Percentiles rank a stretch among this genome's conserved stretches.
Conservation (phyloP, 2,329 filamentous ascomycete genomes). For the Paracoccidioides lutzii region DNA sequence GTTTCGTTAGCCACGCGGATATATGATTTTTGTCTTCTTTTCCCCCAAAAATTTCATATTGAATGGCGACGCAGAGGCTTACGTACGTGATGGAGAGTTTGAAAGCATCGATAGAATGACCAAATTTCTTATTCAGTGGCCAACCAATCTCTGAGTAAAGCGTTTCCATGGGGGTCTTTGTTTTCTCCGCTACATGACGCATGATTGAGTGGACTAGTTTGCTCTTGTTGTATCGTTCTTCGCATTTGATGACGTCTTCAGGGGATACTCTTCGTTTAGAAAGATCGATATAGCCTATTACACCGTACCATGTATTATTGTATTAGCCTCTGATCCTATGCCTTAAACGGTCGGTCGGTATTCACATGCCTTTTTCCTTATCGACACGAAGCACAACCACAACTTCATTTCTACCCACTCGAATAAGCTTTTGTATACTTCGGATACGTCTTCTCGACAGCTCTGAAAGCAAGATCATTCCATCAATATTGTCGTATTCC, state of each 20-base stretch:
- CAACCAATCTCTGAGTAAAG: constrained; percentile 91
- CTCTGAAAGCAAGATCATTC: constrained; percentile 98
- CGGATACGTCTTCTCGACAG: constrained; percentile 95
- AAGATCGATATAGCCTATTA: constrained; percentile 81
- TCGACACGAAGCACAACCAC: constrained; percentile 97
- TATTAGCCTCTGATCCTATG: neutral
- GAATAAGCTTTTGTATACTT: constrained; percentile 97
- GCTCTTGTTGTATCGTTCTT: constrained; percentile 99
- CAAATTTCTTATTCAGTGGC: constrained; percentile 96
- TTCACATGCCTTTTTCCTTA: constrained; percentile 76
- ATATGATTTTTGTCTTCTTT: neutral
- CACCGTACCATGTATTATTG: neutral
- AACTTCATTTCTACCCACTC: constrained; percentile 94
- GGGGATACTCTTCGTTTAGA: constrained; percentile 96
- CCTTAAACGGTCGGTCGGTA: neutral
- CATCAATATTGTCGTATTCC: constrained; percentile 99
- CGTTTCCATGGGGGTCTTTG: constrained; percentile 79
- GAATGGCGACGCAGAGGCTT: neutral
- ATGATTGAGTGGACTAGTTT: constrained; percentile 99
- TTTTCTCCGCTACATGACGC: constrained; percentile 97
- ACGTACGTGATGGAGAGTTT: constrained; percentile 90
- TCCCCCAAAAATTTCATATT: neutral
- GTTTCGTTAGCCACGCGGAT: neutral
- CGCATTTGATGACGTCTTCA: constrained; percentile 95
- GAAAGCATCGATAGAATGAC: constrained; percentile 93